Conservation (phyloP, 2,329 filamentous ascomycete genomes). For the Aphanoascus verrucosus region DNA sequence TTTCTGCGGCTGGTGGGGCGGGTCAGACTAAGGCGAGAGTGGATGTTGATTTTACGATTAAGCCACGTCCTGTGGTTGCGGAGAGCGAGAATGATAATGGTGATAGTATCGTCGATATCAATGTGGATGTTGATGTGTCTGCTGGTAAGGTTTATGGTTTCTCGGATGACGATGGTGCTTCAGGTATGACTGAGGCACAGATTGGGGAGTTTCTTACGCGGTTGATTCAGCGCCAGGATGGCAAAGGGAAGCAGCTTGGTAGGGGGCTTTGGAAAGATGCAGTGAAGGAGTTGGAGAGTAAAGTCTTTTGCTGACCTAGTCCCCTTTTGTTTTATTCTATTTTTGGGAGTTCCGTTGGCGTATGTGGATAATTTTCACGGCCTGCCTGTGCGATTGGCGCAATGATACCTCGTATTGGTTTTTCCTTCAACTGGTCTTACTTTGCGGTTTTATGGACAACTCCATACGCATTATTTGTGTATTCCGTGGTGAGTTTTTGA, state of each 20-base stretch:
- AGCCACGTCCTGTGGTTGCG: slow-evolving; percentile 20
- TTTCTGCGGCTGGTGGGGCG: background rate
- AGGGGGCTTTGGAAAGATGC: slow-evolving; percentile 33
- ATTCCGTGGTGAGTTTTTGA: no score
- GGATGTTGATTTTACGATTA: slow-evolving; percentile 34
- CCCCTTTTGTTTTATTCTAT: background rate
- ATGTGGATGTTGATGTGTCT: slow-evolving; percentile 30
- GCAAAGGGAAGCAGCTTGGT: slow-evolving; percentile 23
- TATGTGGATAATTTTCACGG: background rate
- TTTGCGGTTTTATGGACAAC: no score
- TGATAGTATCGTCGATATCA: slow-evolving; percentile 20
- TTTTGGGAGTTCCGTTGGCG: background rate
- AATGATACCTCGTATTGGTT: no score
- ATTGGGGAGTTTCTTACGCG: slow-evolving; percentile 24
- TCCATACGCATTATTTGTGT: no score
- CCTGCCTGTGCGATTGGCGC: background rate
- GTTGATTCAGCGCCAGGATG: slow-evolving; percentile 24
- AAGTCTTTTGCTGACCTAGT: slow-evolving; percentile 21
- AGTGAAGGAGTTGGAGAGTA: slow-evolving; percentile 27
- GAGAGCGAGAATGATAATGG: slow-evolving; percentile 11
- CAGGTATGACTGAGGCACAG: slow-evolving; percentile 26
- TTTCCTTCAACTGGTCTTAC: no score
- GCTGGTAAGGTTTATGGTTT: slow-evolving; percentile 35
- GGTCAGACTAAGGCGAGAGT: slow-evolving; percentile 19
- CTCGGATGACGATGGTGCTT: slow-evolving; percentile 20